Evolutionary conservation across 371 early-diverging fungal genomes (phyloP).

Genomic region (Mortierella sp.): DNA sequence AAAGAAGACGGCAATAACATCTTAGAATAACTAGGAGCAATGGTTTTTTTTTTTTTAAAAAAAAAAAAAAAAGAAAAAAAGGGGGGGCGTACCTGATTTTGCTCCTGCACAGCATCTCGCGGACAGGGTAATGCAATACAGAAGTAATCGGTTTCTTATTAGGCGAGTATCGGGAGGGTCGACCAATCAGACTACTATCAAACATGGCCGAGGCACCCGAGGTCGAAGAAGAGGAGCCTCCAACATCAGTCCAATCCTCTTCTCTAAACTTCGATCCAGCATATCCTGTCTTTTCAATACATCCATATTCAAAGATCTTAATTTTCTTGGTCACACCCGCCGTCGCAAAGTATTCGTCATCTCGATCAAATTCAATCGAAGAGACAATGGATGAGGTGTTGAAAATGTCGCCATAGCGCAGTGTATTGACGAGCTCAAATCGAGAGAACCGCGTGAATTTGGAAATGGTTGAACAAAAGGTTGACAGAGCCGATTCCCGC

Average conservation of each 20-base stretch:
- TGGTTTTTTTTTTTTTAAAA: neutral
- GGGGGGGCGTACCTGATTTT: slow-evolving; percentile 62
- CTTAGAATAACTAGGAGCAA: too few relatives aligned
- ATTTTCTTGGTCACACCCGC: slow-evolving; percentile 94
- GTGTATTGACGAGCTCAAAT: slow-evolving; percentile 75
- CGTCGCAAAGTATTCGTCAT: slow-evolving; percentile 91
- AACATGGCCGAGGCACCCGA: slow-evolving; percentile 7
- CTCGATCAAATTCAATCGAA: slow-evolving; percentile 92
- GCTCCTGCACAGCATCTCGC: slow-evolving; percentile 65
- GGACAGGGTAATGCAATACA: slow-evolving; percentile 71
- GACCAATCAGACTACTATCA: slow-evolving; percentile 22
- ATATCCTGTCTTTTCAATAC: slow-evolving; percentile 64
- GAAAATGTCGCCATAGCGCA: slow-evolving; percentile 80
- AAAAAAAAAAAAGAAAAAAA: too few relatives aligned
- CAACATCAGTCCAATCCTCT: slow-evolving; percentile 29
- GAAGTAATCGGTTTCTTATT: slow-evolving; percentile 46
- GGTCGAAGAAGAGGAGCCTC: neutral
- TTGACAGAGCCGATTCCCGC: slow-evolving; percentile 44
- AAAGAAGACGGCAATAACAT: slow-evolving; percentile 2
- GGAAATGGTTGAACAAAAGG: slow-evolving; percentile 74
- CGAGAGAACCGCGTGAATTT: slow-evolving; percentile 71
- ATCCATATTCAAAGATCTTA: slow-evolving; percentile 86
- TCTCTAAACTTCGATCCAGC: slow-evolving; percentile 37
- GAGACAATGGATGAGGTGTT: slow-evolving; percentile 84
- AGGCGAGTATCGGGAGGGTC: slow-evolving; percentile 25